Evolutionary conservation across 2,329 filamentous ascomycete species (phyloP).

Genomic region (Penicillium sp.): DNA sequence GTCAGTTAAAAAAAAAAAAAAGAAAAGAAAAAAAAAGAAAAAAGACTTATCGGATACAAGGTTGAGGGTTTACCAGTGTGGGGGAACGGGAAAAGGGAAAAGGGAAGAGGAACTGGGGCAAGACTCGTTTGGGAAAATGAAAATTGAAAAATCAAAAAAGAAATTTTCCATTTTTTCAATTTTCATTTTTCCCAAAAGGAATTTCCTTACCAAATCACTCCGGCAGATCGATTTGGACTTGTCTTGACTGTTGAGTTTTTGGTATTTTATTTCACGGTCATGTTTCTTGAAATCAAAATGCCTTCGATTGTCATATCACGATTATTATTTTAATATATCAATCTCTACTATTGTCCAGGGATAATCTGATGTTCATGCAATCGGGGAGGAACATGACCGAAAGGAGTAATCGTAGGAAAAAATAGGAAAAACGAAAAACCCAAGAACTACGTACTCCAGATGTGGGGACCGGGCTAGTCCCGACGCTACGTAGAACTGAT

Average conservation of each 20-base stretch:
- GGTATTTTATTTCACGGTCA: neutral
- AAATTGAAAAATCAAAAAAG: conserved; percentile 18
- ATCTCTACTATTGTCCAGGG: neutral
- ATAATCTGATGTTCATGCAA: neutral
- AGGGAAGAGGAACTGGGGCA: conserved; percentile 21
- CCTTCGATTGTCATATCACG: neutral
- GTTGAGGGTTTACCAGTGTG: conserved; percentile 19
- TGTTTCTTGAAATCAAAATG: no score
- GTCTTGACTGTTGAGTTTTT: neutral
- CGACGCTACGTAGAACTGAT: conserved; percentile 13
- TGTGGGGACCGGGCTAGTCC: conserved; percentile 19
- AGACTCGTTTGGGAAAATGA: conserved; percentile 7
- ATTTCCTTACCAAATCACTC: neutral
- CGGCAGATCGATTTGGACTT: neutral
- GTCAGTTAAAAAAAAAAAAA: conserved; percentile 15
- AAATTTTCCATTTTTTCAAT: neutral
- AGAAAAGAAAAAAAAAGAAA: conserved; percentile 19
- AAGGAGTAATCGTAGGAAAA: conserved; percentile 20
- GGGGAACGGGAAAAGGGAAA: conserved; percentile 16
- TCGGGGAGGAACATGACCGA: conserved; percentile 28
- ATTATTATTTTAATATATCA: neutral
- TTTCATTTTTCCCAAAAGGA: neutral
- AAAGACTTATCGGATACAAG: conserved; percentile 10
- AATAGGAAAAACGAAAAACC: conserved; percentile 19
- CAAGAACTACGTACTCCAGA: neutral